Evolutionary conservation across 768 basidiomycete species (phyloP), one percentile per base, ranked within the genome.

Genomic region (Punctularia strigosozonata): DNA sequence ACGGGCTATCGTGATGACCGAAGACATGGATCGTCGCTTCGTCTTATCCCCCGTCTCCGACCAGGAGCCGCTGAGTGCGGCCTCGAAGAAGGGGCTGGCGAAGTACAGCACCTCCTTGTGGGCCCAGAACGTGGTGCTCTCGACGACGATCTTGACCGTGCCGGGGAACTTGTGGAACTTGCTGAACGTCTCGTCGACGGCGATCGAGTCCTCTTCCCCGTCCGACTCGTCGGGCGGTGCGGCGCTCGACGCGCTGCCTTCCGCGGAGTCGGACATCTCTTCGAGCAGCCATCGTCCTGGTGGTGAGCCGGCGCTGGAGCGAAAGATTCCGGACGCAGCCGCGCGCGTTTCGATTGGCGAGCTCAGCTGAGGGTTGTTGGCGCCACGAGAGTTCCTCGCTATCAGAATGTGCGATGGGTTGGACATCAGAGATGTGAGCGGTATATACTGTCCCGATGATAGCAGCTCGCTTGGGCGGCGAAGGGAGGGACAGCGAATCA

Each of bases 61-160:
- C 90, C 90, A 94, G 51, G 85, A 75, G 6, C 90, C 90, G 48
- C 86, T 86, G 34, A 94, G 64, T 6, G 88, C 80, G 14, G 86
- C 87, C 58, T 91, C 81, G 56, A 94, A 94, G 67, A 94, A 94
- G 0, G 90, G 87, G n/a, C 88, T 91, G 4, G 89, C 83, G 53
- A 90, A 94, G 59, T 80, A 83, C 5, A 94, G 63, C 21, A 94
- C 75, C 53, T 92, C 89, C 56, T 87, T 90, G 61, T 94, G 90
- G 1, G 83, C 81, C 89, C 90, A 94, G 61, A 94, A 94, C 4
- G 84, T 88, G 34, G 85, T 87, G 44, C 69, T 74, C 55, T 88
- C 84, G 19, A 94, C 90, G 15, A 90, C 67, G 38, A 94, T 88
- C 58, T 92, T 94, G 40, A 94, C 87, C 0, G 77, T 86, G 3